These are phyloP conservation scores for Brassica nigra DNA, from an alignment of 345 rosid genomes.

Conservation along the genomic window DNA sequence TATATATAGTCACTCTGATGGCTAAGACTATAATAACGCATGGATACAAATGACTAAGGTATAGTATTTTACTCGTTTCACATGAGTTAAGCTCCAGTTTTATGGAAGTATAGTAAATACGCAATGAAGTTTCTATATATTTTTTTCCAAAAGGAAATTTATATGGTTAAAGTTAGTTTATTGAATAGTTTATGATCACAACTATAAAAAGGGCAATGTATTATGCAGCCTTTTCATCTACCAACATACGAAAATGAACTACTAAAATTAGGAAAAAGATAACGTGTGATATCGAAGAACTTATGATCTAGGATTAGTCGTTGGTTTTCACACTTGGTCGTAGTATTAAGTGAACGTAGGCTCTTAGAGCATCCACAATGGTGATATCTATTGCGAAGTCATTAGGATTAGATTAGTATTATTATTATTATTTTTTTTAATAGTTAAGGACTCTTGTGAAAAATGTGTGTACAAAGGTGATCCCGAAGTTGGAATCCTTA, in stretches of 20 bases:
- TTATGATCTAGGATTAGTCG: conserved; percentile 17
- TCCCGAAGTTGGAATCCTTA: too few species aligned
- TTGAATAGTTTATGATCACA: background rate
- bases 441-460: too few species aligned
- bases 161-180: background rate
- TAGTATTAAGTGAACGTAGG: conserved; percentile 29
- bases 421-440: too few species aligned
- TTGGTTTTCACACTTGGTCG: conserved; percentile 38
- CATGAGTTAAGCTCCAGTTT: background rate
- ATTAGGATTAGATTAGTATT: too few species aligned
- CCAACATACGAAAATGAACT: background rate
- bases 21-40: conserved; percentile 13
- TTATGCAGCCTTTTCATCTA: conserved; percentile 21
- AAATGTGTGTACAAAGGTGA: too few species aligned
- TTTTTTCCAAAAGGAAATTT: background rate
- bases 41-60: conserved; percentile 1
- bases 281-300: conserved; percentile 13
- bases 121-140: background rate
- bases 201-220: background rate
- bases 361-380: too few species aligned
- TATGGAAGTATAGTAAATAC: background rate
- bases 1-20: conserved; percentile 24
- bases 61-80: background rate
- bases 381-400: too few species aligned
- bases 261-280: background rate